Percentiles rank a stretch among this genome's conserved stretches.
These are phyloP conservation scores for Clarkia xantiana DNA, from an alignment of 345 rosid genomes.

Conservation along the genomic window DNA sequence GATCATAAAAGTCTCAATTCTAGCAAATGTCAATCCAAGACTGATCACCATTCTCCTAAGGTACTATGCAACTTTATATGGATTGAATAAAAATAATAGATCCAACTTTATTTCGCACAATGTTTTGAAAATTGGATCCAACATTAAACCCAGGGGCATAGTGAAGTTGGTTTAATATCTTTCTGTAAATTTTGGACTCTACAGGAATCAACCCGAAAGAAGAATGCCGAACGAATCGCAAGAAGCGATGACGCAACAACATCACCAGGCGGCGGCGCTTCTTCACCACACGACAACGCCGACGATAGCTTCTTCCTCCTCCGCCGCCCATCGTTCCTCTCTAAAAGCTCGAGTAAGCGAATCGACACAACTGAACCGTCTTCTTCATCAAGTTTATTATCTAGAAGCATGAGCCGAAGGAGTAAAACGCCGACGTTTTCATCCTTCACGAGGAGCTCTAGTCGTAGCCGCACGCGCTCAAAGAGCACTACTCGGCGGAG, in stretches of 20 bases:
- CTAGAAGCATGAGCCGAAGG: conserved; percentile 31
- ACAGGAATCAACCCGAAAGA: conserved; percentile 1
- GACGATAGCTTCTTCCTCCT: conserved; percentile 38
- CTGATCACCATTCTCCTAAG: not conserved
- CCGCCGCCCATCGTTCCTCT: conserved; percentile 21
- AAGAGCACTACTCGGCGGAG: conserved; percentile 5
- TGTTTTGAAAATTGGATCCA: too few species aligned
- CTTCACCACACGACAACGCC: conserved; percentile 6
- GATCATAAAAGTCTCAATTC: not conserved
- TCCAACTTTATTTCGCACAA: too few species aligned
- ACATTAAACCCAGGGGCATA: too few species aligned
- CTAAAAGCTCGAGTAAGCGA: conserved; percentile 23
- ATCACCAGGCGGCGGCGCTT: conserved; percentile 5
- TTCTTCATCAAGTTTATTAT: too few species aligned
- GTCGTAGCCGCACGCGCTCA: conserved; percentile 3
- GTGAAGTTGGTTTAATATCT: too few species aligned
- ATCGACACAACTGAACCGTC: conserved; percentile 7
- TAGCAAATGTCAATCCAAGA: not conserved
- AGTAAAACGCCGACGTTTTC: conserved; percentile 7
- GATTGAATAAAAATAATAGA: too few species aligned
- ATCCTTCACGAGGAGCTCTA: not conserved
- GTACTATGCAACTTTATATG: not conserved
- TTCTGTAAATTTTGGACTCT: too few species aligned
- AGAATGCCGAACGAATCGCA: conserved; percentile 13
- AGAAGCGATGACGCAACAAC: conserved; percentile 14